These are phyloP conservation scores for Bocquillonia castaneifolia DNA, from an alignment of 441 rosid species.

Conservation along the genomic window DNA sequence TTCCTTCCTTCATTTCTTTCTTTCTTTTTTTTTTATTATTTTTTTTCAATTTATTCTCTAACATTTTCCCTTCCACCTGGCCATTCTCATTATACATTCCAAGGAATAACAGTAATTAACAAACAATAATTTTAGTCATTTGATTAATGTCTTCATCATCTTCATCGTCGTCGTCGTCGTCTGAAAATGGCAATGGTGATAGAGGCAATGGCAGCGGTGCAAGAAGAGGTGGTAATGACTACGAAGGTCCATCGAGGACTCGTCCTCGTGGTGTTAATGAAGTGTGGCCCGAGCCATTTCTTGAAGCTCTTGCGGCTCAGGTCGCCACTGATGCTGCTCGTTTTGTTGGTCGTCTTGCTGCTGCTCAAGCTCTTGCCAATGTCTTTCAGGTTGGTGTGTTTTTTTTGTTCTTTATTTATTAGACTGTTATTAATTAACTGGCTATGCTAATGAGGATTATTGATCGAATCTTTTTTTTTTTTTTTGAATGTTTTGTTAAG, in stretches of 20 bases:
- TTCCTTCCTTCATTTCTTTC: constrained; percentile 20
- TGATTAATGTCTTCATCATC: constrained; percentile 53
- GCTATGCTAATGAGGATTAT: background rate
- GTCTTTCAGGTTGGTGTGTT: constrained; percentile 56
- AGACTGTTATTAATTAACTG: background rate
- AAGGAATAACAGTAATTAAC: too few relatives aligned
- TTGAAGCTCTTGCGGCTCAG: constrained; percentile 74
- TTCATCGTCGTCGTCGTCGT: constrained; percentile 38
- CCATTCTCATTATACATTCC: constrained; percentile 14
- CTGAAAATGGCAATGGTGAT: constrained; percentile 29
- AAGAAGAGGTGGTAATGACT: constrained; percentile 31
- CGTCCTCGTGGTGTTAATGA: constrained; percentile 59
- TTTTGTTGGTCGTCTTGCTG: constrained; percentile 56
- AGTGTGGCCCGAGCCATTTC: constrained; percentile 88
- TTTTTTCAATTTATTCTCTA: constrained; percentile 29
- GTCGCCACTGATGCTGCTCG: constrained; percentile 65
- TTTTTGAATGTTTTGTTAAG: background rate
- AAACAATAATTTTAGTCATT: too few relatives aligned
- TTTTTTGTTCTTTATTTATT: background rate
- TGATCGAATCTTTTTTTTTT: background rate
- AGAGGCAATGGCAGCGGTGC: constrained; percentile 26
- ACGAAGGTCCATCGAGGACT: constrained; percentile 60
- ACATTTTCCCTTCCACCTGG: constrained; percentile 18
- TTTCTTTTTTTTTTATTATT: constrained; percentile 18
- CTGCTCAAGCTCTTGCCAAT: constrained; percentile 70